These are phyloP conservation scores for Dendrobium officinale DNA, from an alignment of 106 monocot species.

Conservation along the genomic window DNA sequence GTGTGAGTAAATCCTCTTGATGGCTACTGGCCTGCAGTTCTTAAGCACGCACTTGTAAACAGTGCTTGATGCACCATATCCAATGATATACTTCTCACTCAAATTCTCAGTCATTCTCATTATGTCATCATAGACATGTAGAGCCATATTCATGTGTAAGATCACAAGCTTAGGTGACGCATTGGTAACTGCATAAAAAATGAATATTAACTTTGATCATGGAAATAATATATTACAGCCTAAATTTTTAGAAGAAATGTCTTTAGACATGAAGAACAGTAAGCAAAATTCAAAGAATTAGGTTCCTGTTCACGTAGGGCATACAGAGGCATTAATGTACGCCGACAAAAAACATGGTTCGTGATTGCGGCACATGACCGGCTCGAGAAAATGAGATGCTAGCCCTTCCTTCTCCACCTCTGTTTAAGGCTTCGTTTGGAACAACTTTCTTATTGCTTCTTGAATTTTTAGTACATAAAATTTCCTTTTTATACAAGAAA, in stretches of 20 bases:
- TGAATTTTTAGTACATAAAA: too few species aligned
- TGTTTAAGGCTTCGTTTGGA: too few species aligned
- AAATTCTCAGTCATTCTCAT: conserved; percentile 98
- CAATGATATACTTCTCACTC: conserved; percentile 91
- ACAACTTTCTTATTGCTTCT: too few species aligned
- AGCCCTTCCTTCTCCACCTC: not conserved
- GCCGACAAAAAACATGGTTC: too few species aligned
- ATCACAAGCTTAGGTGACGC: conserved; percentile 82
- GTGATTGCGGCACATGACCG: too few species aligned
- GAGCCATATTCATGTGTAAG: conserved; percentile 97
- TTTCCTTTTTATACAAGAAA: too few species aligned
- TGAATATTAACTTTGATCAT: not conserved
- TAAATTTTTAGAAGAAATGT: not conserved
- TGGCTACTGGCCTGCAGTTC: conserved; percentile 92
- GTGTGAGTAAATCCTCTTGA: conserved; percentile 79
- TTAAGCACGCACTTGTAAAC: conserved; percentile 93
- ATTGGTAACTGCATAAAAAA: conserved; percentile 32
- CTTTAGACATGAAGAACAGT: not conserved
- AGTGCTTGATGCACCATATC: conserved; percentile 91
- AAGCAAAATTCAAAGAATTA: too few species aligned
- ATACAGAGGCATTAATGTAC: too few species aligned
- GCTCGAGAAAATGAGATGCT: too few species aligned
- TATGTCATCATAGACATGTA: conserved; percentile 96
- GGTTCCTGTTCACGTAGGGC: too few species aligned
- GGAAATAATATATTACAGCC: not conserved